Evolutionary conservation across 495 filamentous ascomycete species (phyloP).

Genomic region (Penicillium dipodomyicola): DNA sequence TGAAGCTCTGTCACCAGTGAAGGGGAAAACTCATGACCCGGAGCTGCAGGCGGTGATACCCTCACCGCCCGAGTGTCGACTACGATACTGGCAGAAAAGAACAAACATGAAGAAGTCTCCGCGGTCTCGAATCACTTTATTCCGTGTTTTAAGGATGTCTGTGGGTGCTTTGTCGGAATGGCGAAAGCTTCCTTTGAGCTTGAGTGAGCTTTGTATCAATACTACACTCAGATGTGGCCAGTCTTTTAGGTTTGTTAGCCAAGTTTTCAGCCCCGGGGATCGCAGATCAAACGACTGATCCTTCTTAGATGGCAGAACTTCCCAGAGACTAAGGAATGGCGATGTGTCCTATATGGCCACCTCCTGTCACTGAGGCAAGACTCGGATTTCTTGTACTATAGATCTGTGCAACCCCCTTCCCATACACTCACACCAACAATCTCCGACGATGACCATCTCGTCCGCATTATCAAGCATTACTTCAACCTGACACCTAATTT

Average conservation of each 20-base stretch:
- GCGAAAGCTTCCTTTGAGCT: slow-evolving; percentile 74
- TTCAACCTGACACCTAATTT: slow-evolving; percentile 77
- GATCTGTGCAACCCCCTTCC: slow-evolving; percentile 32
- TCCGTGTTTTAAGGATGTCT: slow-evolving; percentile 22
- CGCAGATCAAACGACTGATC: slow-evolving; percentile 11
- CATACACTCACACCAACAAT: not conserved
- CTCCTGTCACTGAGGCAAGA: slow-evolving; percentile 86
- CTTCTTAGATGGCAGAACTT: slow-evolving; percentile 73
- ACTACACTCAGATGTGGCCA: slow-evolving; percentile 90
- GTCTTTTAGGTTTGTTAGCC: slow-evolving; percentile 63
- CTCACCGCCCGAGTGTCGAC: slow-evolving; percentile 29
- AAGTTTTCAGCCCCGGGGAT: not conserved
- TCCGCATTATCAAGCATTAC: slow-evolving; percentile 69
- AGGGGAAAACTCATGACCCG: slow-evolving; percentile 33
- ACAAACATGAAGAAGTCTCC: slow-evolving; percentile 13
- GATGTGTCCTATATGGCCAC: slow-evolving; percentile 80
- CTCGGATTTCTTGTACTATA: slow-evolving; percentile 74
- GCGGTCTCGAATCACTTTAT: not conserved
- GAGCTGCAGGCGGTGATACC: slow-evolving; percentile 16
- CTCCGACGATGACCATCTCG: slow-evolving; percentile 57
- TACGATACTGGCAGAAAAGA: slow-evolving; percentile 16
- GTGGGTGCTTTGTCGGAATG: slow-evolving; percentile 56
- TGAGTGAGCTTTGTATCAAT: slow-evolving; percentile 83
- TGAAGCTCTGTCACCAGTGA: slow-evolving; percentile 23
- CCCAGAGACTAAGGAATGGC: slow-evolving; percentile 77